Conservation (phyloP, 768 basidiomycete genomes). For the Xerocomellus intermedius region DNA sequence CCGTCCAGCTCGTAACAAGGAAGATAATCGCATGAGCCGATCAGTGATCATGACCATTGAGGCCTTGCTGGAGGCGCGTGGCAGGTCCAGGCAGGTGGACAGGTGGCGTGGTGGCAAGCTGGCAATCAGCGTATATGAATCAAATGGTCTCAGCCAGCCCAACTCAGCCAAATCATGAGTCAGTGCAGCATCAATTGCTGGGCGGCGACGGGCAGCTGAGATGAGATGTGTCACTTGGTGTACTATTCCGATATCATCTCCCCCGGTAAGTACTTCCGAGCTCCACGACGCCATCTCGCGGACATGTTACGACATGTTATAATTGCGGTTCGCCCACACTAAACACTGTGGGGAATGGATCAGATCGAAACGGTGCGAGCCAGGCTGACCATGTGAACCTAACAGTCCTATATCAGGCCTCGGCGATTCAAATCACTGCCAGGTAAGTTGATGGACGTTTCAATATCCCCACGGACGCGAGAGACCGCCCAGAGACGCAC, state of each 20-base stretch:
- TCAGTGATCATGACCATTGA: constrained; percentile 5
- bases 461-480: constrained; percentile 20
- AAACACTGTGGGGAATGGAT: constrained; percentile 17
- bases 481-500: constrained; percentile 11
- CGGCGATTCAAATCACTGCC: constrained; percentile 7
- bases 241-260: constrained; percentile 10
- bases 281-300: constrained; percentile 21
- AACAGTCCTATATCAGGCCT: constrained; percentile 12
- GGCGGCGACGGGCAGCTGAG: constrained; percentile 20
- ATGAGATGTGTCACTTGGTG: constrained; percentile 17
- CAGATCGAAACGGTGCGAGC: constrained; percentile 3
- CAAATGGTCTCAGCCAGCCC: constrained; percentile 11
- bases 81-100: no score
- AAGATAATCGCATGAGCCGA: constrained; percentile 12
- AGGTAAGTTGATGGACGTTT: constrained; percentile 3
- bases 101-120: constrained; percentile 20
- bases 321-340: constrained; percentile 9
- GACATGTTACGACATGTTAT: constrained; percentile 22
- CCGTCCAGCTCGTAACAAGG: constrained; percentile 5
- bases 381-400: constrained; percentile 17
- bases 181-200: constrained; percentile 16
- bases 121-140: constrained; percentile 22
- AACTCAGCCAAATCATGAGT: constrained; percentile 1
- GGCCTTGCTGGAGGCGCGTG: constrained; percentile 26
- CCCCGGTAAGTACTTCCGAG: constrained; percentile 13